Evolutionary conservation across 257 asterid genomes (phyloP).

Genomic region (Galeopsis tetrahit): DNA sequence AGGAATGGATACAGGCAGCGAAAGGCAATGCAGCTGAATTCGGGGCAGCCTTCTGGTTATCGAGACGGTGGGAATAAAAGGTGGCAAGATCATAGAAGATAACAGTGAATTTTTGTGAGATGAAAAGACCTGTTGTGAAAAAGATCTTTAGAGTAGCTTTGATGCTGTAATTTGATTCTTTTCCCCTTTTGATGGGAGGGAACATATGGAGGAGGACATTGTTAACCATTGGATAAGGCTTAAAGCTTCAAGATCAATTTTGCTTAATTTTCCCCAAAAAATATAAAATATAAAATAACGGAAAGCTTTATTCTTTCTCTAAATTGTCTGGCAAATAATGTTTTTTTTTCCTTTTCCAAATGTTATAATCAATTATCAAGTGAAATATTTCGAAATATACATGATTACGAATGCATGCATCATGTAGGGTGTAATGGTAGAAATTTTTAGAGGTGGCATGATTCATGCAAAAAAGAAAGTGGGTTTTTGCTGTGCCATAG

Average conservation of each 20-base stretch:
- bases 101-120: conserved; percentile 27
- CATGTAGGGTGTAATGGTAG: background rate
- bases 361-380: background rate
- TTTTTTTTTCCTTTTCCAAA: background rate
- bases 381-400: no score
- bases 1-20: conserved; percentile 46
- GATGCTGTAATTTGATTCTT: conserved; percentile 20
- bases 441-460: background rate
- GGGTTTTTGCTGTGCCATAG: background rate
- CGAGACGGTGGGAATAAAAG: conserved; percentile 50
- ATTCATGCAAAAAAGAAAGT: background rate
- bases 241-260: background rate
- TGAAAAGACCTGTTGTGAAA: background rate
- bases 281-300: background rate
- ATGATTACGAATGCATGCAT: background rate
- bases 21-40: background rate
- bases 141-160: conserved; percentile 4
- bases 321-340: background rate
- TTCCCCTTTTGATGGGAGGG: conserved; percentile 14
- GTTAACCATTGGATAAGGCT: conserved; percentile 28
- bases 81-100: conserved; percentile 67
- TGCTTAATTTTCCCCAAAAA: background rate
- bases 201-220: conserved; percentile 30
- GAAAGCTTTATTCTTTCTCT: background rate
- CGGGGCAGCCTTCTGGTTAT: conserved; percentile 43